Conservation (phyloP, 75 land plant species). For the Selaginella moellendorffii region DNA sequence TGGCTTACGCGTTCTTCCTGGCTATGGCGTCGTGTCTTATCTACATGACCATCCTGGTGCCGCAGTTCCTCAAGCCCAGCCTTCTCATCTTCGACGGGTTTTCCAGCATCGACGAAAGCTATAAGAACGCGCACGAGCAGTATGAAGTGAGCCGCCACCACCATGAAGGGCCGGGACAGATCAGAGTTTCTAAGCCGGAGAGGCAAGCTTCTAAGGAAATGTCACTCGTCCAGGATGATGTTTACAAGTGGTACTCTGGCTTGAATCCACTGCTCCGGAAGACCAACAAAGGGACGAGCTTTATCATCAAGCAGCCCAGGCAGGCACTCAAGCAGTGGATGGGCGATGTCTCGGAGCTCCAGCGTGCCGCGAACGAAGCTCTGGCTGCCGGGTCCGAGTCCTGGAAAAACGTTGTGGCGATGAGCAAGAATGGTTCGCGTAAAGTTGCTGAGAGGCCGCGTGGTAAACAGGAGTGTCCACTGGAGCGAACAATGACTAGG, state of each 20-base stretch:
- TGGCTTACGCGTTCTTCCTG: not conserved
- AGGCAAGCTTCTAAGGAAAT: not conserved
- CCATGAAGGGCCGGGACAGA: too few relatives aligned
- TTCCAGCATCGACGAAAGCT: too few relatives aligned
- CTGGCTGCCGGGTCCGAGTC: not conserved
- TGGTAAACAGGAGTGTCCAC: not conserved
- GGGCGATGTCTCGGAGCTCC: not conserved
- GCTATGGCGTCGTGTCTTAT: not conserved
- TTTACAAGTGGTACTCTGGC: not conserved
- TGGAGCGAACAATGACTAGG: not conserved
- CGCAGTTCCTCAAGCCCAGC: not conserved
- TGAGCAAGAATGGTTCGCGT: too few relatives aligned
- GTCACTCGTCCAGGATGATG: not conserved
- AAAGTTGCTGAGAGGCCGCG: not conserved
- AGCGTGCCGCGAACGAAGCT: not conserved
- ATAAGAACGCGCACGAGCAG: not conserved
- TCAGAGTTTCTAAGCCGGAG: not conserved
- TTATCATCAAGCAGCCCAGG: not conserved
- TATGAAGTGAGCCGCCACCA: not conserved
- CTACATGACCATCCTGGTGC: not conserved
- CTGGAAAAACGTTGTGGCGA: not conserved
- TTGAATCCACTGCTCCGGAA: not conserved
- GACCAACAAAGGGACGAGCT: not conserved
- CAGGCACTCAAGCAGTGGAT: not conserved
- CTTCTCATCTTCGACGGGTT: not conserved